Conservation (phyloP, 1,139 yeast genomes). For the Candida tropicalis region DNA sequence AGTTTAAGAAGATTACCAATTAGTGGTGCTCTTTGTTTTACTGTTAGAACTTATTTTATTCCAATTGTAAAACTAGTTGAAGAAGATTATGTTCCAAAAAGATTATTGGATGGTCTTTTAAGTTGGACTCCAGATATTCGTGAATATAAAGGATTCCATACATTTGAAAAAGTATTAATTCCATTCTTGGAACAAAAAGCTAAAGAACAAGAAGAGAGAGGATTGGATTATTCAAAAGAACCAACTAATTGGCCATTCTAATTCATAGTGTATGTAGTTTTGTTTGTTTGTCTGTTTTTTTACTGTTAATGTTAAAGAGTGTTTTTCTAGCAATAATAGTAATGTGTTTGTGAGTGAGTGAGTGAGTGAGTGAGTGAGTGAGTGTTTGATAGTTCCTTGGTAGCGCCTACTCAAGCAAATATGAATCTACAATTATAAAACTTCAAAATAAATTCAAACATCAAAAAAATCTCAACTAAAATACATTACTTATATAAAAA, state of each 20-base stretch:
- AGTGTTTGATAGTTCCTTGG: too few relatives aligned
- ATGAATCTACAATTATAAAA: too few relatives aligned
- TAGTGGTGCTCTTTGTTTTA: constrained; percentile 60
- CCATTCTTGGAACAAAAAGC: constrained; percentile 58
- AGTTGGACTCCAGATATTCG: constrained; percentile 63
- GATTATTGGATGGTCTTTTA: constrained; percentile 57
- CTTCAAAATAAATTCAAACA: background rate
- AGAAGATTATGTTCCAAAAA: constrained; percentile 62
- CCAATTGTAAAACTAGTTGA: constrained; percentile 55
- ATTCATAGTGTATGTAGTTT: background rate
- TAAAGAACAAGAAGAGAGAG: constrained; percentile 50
- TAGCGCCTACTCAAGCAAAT: too few relatives aligned
- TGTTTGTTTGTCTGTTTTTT: background rate
- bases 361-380: too few relatives aligned
- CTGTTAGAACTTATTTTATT: constrained; percentile 63
- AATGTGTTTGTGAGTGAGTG: too few relatives aligned
- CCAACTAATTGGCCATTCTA: constrained; percentile 47
- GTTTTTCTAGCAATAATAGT: too few relatives aligned
- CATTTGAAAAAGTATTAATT: constrained; percentile 53
- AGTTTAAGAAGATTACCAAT: constrained; percentile 67
- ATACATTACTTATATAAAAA: constrained; percentile 5
- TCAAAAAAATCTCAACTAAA: constrained; percentile 1
- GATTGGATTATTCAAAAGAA: constrained; percentile 42
- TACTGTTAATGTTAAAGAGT: too few relatives aligned
- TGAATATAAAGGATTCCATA: constrained; percentile 59